Evolutionary conservation across 805 yeast genomes (phyloP).

Genomic region (Kluyveromyces starmeri): DNA sequence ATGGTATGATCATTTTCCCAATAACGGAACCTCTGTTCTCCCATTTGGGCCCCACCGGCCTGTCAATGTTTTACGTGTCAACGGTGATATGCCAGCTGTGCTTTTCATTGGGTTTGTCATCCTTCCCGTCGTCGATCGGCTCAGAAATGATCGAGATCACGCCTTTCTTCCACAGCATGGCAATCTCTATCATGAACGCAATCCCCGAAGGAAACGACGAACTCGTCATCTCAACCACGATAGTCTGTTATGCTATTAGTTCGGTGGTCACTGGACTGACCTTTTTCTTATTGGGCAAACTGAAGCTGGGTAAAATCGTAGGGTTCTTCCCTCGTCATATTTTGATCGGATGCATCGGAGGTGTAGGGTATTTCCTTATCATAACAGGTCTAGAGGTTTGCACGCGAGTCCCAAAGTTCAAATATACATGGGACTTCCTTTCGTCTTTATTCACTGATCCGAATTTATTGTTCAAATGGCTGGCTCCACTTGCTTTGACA

Average conservation of each 20-base stretch:
- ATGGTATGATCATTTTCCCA: slow-evolving; percentile 97
- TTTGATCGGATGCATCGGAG: slow-evolving; percentile 94
- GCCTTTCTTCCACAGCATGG: slow-evolving; percentile 96
- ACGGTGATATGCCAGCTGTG: slow-evolving; percentile 85
- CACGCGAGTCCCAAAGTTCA: slow-evolving; percentile 67
- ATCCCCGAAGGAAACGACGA: slow-evolving; percentile 37
- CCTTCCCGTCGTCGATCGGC: slow-evolving; percentile 85
- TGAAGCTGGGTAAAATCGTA: slow-evolving; percentile 74
- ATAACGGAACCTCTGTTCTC: slow-evolving; percentile 72
- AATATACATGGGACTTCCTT: slow-evolving; percentile 53
- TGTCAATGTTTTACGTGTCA: slow-evolving; percentile 90
- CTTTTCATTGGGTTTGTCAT: slow-evolving; percentile 84
- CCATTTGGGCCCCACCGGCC: slow-evolving; percentile 75
- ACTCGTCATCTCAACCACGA: slow-evolving; percentile 72
- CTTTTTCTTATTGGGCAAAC: slow-evolving; percentile 68
- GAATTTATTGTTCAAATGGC: slow-evolving; percentile 52
- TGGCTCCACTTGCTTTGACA: slow-evolving; percentile 59
- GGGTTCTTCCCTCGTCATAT: slow-evolving; percentile 96
- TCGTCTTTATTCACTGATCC: slow-evolving; percentile 31
- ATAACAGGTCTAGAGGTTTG: slow-evolving; percentile 89
- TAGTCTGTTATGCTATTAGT: slow-evolving; percentile 75
- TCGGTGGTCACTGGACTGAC: slow-evolving; percentile 81
- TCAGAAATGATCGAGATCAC: slow-evolving; percentile 99
- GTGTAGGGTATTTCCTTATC: slow-evolving; percentile 88
- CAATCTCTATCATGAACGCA: slow-evolving; percentile 48